Evolutionary conservation across 768 basidiomycete species (phyloP), one percentile per base, ranked within the genome.

Genomic region (Amanita polypyramis): DNA sequence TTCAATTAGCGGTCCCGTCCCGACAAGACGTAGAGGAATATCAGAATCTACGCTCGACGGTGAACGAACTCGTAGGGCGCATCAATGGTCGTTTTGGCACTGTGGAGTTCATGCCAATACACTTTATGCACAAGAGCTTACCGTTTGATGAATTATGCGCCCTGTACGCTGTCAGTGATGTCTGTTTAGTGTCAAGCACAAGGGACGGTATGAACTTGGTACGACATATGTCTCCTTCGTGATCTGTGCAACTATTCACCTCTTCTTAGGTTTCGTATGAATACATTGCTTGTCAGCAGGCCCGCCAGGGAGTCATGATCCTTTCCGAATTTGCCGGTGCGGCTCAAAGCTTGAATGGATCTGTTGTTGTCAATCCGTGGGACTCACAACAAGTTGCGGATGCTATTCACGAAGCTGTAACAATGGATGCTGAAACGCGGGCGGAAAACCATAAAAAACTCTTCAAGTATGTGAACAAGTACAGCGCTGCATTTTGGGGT

Each of bases 11-110:
- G 6, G 94, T 99, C 7, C 96, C 96, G 2, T 97, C 94, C 5
- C 76, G 96, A 20, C 93, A 96, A 65, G 96, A 98, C 60, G 96
- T 99, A 45, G 96, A 99, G 66, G 96, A 99, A 66, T 99, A 99
- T 62, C 96, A 99, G 65, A 98, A 97, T 67, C 67, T 98, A 51
- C 81, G 96, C 12, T 82, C 92, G 14, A 90, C 87, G 1, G 93
- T 98, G 45, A 98, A 98, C 70, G 94, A 99, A 63, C 79, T 99
- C 42, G 96, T 99, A 25, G 96, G 96, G 2, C 81, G 95, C 20
- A 98, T 99, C 68, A 99, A 99, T 61, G 96, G 96, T 6, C 85
- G 93, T 7, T 99, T 99, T 59, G 96, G 96, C 25, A 98, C 96
- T 1, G 93, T 98, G 60, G 96, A 99, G 57, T 98, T 95, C 63